Conservation (phyloP, 1,284 basidiomycete genomes). For the Microbotryomycetes sp. region DNA sequence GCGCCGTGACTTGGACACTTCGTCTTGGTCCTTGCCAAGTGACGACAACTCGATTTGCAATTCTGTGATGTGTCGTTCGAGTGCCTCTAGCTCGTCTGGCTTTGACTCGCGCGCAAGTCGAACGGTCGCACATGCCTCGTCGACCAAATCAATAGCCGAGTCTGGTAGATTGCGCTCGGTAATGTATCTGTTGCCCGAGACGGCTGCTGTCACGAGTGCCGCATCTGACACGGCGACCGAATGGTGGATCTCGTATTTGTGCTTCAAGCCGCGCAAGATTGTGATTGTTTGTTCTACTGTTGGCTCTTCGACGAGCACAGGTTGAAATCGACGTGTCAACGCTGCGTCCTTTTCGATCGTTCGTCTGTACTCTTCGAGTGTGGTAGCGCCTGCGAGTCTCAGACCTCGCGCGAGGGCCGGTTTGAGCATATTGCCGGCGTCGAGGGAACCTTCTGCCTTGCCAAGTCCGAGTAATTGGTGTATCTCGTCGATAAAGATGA, state of each 20-base stretch:
- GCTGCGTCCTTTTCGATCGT: conserved; percentile 88
- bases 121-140: conserved; percentile 81
- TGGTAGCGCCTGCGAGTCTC: conserved; percentile 24
- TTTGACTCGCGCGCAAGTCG: conserved; percentile 80
- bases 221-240: conserved; percentile 60
- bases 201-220: conserved; percentile 79
- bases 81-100: conserved; percentile 72
- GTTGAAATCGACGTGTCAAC: conserved; percentile 77
- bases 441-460: conserved; percentile 83
- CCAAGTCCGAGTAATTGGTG: conserved; percentile 70
- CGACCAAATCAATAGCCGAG: conserved; percentile 70
- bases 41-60: conserved; percentile 85
- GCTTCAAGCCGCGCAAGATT: conserved; percentile 78
- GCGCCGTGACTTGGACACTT: conserved; percentile 66
- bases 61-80: conserved; percentile 77
- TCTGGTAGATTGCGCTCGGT: conserved; percentile 80
- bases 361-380: conserved; percentile 72
- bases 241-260: conserved; percentile 56
- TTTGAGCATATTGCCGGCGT: conserved; percentile 86
- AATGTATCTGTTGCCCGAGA: conserved; percentile 72
- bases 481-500: conserved; percentile 56
- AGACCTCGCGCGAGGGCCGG: conserved; percentile 70
- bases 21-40: conserved; percentile 78
- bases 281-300: conserved; percentile 64
- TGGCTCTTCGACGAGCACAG: conserved; percentile 78